phyloP scores from a whole-genome alignment of 306 rosid genomes.

The Morella rubra region DNA sequence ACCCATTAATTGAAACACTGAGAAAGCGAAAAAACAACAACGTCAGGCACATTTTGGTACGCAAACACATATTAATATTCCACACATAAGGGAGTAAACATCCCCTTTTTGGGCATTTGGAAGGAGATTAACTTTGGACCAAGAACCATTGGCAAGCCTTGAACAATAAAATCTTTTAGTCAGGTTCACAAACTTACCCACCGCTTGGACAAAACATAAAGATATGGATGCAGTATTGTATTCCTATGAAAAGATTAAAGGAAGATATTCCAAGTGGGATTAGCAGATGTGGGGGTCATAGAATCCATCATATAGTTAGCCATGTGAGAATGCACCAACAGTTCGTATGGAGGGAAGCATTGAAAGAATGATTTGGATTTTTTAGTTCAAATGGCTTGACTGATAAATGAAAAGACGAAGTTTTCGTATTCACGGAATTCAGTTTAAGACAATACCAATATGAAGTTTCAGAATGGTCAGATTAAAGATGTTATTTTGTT shows the following conservation, averaged over 20 bases:
- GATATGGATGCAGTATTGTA: background rate
- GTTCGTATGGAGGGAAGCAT: background rate
- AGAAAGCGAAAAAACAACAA: conserved; percentile 12
- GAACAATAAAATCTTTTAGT: background rate
- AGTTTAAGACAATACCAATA: background rate
- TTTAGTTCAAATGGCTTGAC: background rate
- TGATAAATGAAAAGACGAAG: no score
- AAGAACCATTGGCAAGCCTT: background rate
- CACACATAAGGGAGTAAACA: background rate
- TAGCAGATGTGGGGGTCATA: background rate
- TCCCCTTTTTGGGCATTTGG: background rate
- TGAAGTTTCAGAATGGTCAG: background rate
- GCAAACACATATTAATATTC: background rate
- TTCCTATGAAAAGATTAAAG: background rate
- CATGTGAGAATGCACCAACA: background rate
- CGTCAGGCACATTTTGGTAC: conserved; percentile 6
- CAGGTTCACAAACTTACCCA: background rate
- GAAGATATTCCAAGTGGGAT: background rate
- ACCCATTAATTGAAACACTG: conserved; percentile 87
- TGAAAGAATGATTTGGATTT: background rate
- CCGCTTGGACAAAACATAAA: background rate
- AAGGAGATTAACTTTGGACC: background rate
- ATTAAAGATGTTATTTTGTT: background rate
- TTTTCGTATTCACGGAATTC: background rate
- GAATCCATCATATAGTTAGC: background rate